A percentile compares a stretch with the other conserved stretches of the same genome.
phyloP scores from a whole-genome alignment of 768 basidiomycete genomes.

The Calvatia gigantea region DNA sequence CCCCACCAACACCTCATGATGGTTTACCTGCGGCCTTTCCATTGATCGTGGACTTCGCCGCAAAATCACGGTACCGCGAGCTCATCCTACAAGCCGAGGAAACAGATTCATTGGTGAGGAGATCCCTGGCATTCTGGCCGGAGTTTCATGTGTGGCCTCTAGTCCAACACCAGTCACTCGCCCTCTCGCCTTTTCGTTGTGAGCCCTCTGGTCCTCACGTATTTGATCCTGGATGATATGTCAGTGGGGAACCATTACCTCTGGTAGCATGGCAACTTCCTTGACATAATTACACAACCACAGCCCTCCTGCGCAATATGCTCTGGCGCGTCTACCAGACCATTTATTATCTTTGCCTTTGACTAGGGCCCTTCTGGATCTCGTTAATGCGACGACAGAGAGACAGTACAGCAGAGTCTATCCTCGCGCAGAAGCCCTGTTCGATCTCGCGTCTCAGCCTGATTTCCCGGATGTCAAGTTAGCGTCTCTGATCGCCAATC shows the following conservation, averaged over 20 bases:
- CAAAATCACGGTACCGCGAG: conserved; percentile 37
- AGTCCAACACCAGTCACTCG: conserved; percentile 32
- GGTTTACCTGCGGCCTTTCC: conserved; percentile 44
- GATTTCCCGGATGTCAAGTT: conserved; percentile 46
- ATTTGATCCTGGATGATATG: conserved; percentile 64
- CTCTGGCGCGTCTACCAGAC: conserved; percentile 52
- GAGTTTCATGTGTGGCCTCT: conserved; percentile 1
- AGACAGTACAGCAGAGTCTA: conserved; percentile 58
- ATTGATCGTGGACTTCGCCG: conserved; percentile 40
- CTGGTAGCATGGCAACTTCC: conserved; percentile 3
- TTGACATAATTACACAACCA: neutral
- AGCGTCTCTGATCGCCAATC: conserved; percentile 36
- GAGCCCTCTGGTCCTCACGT: conserved; percentile 60
- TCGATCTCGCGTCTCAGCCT: conserved; percentile 35
- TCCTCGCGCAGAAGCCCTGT: conserved; percentile 38
- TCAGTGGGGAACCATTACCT: conserved; percentile 29
- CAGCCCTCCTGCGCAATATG: conserved; percentile 60
- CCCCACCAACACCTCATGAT: conserved; percentile 22
- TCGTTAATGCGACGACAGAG: conserved; percentile 49
- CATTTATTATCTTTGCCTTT: conserved; percentile 40
- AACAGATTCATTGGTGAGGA: conserved; percentile 50
- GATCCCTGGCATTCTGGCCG: neutral
- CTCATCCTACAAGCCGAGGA: conserved; percentile 48
- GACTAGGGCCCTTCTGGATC: conserved; percentile 38
- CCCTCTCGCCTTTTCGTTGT: conserved; percentile 48